These are phyloP conservation scores for Saccharomycodes ludwigii DNA, from an alignment of 805 yeast species.

Conservation along the genomic window DNA sequence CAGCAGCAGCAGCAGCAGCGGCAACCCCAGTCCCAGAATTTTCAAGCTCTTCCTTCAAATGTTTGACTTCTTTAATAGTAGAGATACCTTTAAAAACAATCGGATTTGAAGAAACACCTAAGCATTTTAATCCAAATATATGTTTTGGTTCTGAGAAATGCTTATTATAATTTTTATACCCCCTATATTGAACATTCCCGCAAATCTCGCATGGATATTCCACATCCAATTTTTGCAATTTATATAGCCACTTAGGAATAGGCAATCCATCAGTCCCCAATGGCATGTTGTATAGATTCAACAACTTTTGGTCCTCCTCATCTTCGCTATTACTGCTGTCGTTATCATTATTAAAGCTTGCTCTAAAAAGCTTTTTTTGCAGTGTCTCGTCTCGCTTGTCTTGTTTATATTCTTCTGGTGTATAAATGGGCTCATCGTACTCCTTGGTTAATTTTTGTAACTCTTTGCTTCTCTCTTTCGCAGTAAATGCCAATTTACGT, in stretches of 20 bases:
- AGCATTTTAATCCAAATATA: slow-evolving; percentile 53
- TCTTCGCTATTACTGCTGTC: slow-evolving; percentile 15
- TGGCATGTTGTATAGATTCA: slow-evolving; percentile 51
- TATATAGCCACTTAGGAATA: slow-evolving; percentile 87
- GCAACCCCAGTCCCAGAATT: slow-evolving; percentile 4
- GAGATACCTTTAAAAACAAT: slow-evolving; percentile 51
- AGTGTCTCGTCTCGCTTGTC: slow-evolving; percentile 1
- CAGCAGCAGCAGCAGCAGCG: slow-evolving; percentile 6
- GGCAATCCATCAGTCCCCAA: slow-evolving; percentile 84
- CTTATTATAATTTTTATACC: slow-evolving; percentile 54
- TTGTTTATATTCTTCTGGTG: slow-evolving; percentile 17
- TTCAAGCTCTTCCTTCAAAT: slow-evolving; percentile 33
- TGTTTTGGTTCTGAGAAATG: slow-evolving; percentile 73
- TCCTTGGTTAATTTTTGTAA: slow-evolving; percentile 28
- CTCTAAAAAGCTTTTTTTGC: slow-evolving; percentile 12
- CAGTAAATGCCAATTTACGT: slow-evolving; percentile 55
- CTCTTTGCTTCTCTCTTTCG: slow-evolving; percentile 52
- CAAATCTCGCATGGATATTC: slow-evolving; percentile 77
- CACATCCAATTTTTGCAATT: slow-evolving; percentile 71
- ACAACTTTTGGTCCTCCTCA: slow-evolving; percentile 10
- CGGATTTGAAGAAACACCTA: slow-evolving; percentile 51
- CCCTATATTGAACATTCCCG: slow-evolving; percentile 60
- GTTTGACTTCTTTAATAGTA: slow-evolving; percentile 53
- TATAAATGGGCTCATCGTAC: slow-evolving; percentile 25
- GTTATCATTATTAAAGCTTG: slow-evolving; percentile 9